Percentiles rank a stretch among this genome's conserved stretches.
phyloP scores from a whole-genome alignment of 2,329 filamentous ascomycete genomes.

The Penicillium verrucosum region DNA sequence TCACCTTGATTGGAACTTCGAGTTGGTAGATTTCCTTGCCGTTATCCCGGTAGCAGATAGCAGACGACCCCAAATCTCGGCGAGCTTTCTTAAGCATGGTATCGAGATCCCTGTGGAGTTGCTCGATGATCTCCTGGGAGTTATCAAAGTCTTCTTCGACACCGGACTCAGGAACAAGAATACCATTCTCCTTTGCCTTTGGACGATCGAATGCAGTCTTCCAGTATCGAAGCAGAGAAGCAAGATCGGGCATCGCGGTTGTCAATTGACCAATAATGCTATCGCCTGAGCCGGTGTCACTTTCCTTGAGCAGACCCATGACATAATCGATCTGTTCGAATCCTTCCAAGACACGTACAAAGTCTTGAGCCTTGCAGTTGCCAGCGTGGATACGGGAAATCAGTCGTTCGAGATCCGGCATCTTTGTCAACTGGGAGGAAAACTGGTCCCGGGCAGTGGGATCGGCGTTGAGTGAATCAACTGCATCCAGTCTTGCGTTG shows the following conservation, averaged over 20 bases:
- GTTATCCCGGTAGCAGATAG: slow-evolving; percentile 74
- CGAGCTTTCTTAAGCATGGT: slow-evolving; percentile 68
- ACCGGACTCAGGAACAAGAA: slow-evolving; percentile 79
- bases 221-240: slow-evolving; percentile 74
- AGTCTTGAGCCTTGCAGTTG: slow-evolving; percentile 85
- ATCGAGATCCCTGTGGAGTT: slow-evolving; percentile 70
- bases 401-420: slow-evolving; percentile 90
- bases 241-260: slow-evolving; percentile 78
- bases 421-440: slow-evolving; percentile 78
- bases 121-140: slow-evolving; percentile 72
- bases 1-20: slow-evolving; percentile 80
- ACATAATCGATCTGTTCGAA: slow-evolving; percentile 98
- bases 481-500: slow-evolving; percentile 89
- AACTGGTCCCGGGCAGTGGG: slow-evolving; percentile 79
- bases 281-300: slow-evolving; percentile 58
- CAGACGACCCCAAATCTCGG: slow-evolving; percentile 68
- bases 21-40: slow-evolving; percentile 98
- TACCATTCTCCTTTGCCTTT: slow-evolving; percentile 73
- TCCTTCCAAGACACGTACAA: slow-evolving; percentile 87
- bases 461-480: slow-evolving; percentile 87
- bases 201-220: slow-evolving; percentile 83
- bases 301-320: slow-evolving; percentile 71
- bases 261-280: slow-evolving; percentile 83
- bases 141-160: slow-evolving; percentile 90
- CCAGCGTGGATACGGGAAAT: slow-evolving; percentile 94